Conservation (phyloP, 2,329 filamentous ascomycete species). For the Diaporthe caulivora region DNA sequence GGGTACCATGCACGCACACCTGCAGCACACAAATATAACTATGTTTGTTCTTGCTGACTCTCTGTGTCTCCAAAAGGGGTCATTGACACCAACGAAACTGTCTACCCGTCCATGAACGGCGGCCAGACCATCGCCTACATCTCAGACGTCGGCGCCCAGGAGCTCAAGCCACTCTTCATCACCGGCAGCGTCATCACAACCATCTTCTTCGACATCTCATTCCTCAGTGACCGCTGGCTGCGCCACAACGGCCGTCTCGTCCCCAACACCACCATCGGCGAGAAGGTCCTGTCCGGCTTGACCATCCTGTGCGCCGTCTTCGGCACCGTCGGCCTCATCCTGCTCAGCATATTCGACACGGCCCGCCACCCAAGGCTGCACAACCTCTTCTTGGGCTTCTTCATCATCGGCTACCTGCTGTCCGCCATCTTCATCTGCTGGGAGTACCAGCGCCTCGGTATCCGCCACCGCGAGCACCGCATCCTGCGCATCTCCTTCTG, state of each 20-base stretch:
- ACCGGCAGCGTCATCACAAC: conserved; percentile 78
- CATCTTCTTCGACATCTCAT: conserved; percentile 83
- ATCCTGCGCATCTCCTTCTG: conserved; percentile 85
- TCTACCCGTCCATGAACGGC: conserved; percentile 71
- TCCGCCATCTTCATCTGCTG: conserved; percentile 90
- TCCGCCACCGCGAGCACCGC: conserved; percentile 79
- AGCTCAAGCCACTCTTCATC: conserved; percentile 84
- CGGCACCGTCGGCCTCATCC: conserved; percentile 84
- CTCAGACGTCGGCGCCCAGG: conserved; percentile 71
- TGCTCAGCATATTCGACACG: conserved; percentile 89
- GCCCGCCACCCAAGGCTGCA: conserved; percentile 76
- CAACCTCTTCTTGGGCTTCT: conserved; percentile 81
- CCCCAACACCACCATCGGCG: conserved; percentile 73
- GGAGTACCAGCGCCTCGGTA: conserved; percentile 89
- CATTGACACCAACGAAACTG: conserved; percentile 62
- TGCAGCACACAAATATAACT: background rate
- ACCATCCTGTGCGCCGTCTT: conserved; percentile 77
- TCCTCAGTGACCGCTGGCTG: conserved; percentile 86
- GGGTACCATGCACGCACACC: background rate
- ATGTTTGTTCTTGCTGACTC: background rate
- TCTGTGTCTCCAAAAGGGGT: conserved; percentile 52
- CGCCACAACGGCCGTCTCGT: conserved; percentile 84
- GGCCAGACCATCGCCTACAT: conserved; percentile 78
- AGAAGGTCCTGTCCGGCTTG: conserved; percentile 73
- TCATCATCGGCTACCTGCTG: conserved; percentile 87